Evolutionary conservation across 2,329 filamentous ascomycete genomes (phyloP).

Genomic region (Pyrenophora graminea): DNA sequence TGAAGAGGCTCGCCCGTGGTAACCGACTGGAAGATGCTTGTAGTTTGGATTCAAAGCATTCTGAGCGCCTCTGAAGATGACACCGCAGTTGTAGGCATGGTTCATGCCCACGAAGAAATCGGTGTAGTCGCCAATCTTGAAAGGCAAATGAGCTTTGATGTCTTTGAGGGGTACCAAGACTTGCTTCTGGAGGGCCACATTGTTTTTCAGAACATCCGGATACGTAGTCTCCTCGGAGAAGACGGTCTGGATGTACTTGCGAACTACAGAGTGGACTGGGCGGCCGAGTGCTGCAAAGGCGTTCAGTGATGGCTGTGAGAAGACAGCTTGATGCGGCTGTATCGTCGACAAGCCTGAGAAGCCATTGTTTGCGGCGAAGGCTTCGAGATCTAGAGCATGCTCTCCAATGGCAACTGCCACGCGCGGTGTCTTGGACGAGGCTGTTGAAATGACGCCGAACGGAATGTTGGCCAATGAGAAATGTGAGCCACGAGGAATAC

Average conservation of each 20-base stretch:
- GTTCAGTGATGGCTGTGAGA: slow-evolving; percentile 69
- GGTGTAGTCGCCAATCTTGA: slow-evolving; percentile 81
- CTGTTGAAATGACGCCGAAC: slow-evolving; percentile 77
- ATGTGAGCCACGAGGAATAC: slow-evolving; percentile 63
- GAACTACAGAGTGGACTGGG: slow-evolving; percentile 68
- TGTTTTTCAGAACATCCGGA: slow-evolving; percentile 66
- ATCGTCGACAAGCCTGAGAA: slow-evolving; percentile 63
- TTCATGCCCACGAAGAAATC: slow-evolving; percentile 84
- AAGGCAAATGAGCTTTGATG: slow-evolving; percentile 70
- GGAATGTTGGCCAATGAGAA: slow-evolving; percentile 82
- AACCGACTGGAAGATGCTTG: slow-evolving; percentile 77
- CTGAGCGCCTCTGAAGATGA: slow-evolving; percentile 71
- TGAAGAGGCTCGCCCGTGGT: slow-evolving; percentile 77
- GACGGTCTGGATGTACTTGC: slow-evolving; percentile 69
- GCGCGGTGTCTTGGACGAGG: slow-evolving; percentile 59
- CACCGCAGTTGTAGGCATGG: slow-evolving; percentile 74
- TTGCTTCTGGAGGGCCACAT: slow-evolving; percentile 60
- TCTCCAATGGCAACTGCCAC: slow-evolving; percentile 74
- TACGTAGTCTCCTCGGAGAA: slow-evolving; percentile 64
- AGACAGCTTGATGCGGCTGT: slow-evolving; percentile 63
- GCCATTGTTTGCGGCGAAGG: slow-evolving; percentile 62
- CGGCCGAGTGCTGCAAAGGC: slow-evolving; percentile 74
- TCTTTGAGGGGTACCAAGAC: slow-evolving; percentile 63
- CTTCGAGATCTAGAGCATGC: slow-evolving; percentile 70
- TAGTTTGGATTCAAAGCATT: slow-evolving; percentile 83